These are phyloP conservation scores for Rhododendron molle DNA, from an alignment of 148 eudicot species.

Conservation along the genomic window DNA sequence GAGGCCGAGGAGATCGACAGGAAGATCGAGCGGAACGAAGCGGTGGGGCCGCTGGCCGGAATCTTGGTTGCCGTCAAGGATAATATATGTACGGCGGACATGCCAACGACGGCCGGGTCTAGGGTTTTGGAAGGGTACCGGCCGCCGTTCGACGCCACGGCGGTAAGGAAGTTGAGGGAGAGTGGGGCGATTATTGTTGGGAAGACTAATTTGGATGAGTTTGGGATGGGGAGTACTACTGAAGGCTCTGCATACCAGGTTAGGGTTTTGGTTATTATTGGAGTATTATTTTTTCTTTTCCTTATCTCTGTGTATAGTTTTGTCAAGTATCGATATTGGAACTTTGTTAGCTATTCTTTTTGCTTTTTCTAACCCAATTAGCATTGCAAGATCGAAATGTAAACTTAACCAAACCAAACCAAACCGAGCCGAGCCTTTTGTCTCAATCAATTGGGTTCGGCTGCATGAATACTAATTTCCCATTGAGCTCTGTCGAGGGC, in stretches of 20 bases:
- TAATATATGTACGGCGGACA: constrained; percentile 76
- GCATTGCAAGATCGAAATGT: not conserved
- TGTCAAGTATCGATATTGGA: not conserved
- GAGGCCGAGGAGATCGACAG: constrained; percentile 62
- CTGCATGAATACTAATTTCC: not conserved
- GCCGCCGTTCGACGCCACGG: constrained; percentile 87
- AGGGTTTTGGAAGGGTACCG: constrained; percentile 61
- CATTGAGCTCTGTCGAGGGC: not conserved
- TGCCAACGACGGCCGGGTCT: constrained; percentile 89
- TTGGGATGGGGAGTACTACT: constrained; percentile 97
- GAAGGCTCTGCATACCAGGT: constrained; percentile 96
- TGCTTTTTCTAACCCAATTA: not conserved
- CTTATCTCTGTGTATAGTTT: not conserved
- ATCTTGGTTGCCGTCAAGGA: constrained; percentile 85
- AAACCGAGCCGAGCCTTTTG: not conserved
- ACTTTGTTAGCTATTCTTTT: not conserved
- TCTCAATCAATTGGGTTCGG: not conserved
- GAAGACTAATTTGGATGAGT: constrained; percentile 98
- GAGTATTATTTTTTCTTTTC: not conserved
- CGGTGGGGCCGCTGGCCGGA: constrained; percentile 73
- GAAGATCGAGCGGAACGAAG: constrained; percentile 49
- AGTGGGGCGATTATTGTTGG: constrained; percentile 86
- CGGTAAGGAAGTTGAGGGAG: constrained; percentile 64
- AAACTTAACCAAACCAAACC: not conserved
- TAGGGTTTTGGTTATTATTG: not conserved